Base-by-base conservation (phyloP, 257 asterid species). In the Solanum gracilifrons region DNA sequence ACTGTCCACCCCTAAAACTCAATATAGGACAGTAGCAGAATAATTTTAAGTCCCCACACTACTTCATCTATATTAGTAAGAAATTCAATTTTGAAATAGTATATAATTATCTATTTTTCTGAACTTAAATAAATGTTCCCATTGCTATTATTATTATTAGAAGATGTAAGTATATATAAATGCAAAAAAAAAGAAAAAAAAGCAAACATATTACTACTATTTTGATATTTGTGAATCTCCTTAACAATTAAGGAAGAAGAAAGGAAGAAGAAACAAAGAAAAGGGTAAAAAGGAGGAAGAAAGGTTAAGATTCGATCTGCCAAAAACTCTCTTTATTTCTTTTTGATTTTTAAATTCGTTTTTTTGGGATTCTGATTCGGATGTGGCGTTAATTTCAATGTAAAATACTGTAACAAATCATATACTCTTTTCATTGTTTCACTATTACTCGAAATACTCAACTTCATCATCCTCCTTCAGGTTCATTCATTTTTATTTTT, bases 231-330 rank as follows among this genome's bases (percentile, higher is more conserved):
- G 69, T 48, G 85, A 39, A 82, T 76, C 72, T 66, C 51, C 85
- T 62, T 87, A 29, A 72, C 87, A 0, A 16, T 27, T 64, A 83
- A 91, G 88, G 93, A 94, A 92, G 96, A 87, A 93, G 58, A 48
- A 13, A 48, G 20, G 51, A 12, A 43, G 92, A 94, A 92, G 96
- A 87, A 93, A 93, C 92, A 88, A 89, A 94, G 87, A 92, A 87
- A 90, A 91, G 86, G 82, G 77, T 48, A 43, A 89, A 89, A 91
- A 91, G 94, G 82, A 83, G 86, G 87, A 85, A 68, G 87, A 68
- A 85, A 85, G 87, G 87, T 68, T 88, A 87, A 91, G 92, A 91
- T 91, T 93, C 91, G 91, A 83, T 88, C 92, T 92, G 93, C 82
- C 90, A 87, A 58, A 77, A 88, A 90, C 88, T 62, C 87, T 87